Percentiles rank a stretch among this genome's conserved stretches.
Conservation (phyloP, 306 rosid genomes). For the Vachellia pachyceras region DNA sequence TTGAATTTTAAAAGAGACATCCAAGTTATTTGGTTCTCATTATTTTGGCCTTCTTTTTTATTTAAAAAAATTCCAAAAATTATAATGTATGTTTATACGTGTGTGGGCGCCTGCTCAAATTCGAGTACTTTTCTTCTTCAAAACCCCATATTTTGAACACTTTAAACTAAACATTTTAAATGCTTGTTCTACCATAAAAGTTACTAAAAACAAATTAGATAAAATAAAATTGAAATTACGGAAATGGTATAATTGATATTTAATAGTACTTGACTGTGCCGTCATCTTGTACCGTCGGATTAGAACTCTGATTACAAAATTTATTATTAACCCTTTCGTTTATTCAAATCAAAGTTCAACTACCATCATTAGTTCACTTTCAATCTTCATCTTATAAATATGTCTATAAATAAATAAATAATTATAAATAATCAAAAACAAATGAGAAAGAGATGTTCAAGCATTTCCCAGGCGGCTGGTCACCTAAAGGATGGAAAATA, state of each 20-base stretch:
- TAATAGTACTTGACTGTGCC: neutral
- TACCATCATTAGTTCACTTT: slow-evolving; percentile 30
- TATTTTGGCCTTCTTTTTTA: too few relatives aligned
- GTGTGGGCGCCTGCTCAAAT: neutral
- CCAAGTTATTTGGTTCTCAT: neutral
- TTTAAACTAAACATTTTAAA: neutral
- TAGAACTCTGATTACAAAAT: neutral
- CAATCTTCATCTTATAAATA: slow-evolving; percentile 9
- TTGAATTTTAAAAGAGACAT: neutral
- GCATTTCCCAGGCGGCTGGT: slow-evolving; percentile 52
- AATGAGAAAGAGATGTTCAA: slow-evolving; percentile 16
- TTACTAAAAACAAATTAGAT: neutral
- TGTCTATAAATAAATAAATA: neutral
- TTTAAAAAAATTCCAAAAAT: neutral
- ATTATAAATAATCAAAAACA: neutral
- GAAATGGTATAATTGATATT: neutral
- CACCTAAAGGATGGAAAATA: slow-evolving; percentile 12
- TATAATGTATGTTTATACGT: neutral
- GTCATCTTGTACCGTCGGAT: neutral
- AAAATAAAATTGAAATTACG: neutral
- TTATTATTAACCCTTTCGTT: neutral
- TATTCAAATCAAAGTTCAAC: slow-evolving; percentile 7
- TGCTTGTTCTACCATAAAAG: neutral
- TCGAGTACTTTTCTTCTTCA: neutral
- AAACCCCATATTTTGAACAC: neutral